Percentiles rank a stretch among this genome's conserved stretches.
Conservation (phyloP, 2,329 filamentous ascomycete species). For the Colletotrichum higginsianum region DNA sequence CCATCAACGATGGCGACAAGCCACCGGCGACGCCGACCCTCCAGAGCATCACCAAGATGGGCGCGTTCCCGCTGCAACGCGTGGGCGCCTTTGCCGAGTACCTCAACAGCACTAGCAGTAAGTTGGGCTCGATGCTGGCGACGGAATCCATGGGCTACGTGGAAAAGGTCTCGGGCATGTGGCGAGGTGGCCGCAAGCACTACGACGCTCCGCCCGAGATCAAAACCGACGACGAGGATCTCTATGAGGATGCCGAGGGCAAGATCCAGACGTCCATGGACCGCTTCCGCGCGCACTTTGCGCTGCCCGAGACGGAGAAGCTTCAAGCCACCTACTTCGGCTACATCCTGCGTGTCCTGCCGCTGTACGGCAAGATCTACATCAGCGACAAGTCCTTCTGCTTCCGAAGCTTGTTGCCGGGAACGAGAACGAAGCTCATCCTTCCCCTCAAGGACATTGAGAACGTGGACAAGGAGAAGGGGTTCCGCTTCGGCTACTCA, state of each 20-base stretch:
- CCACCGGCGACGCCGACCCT: slow-evolving; percentile 58
- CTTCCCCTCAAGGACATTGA: slow-evolving; percentile 92
- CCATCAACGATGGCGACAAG: slow-evolving; percentile 49
- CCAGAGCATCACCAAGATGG: slow-evolving; percentile 71
- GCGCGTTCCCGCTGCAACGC: slow-evolving; percentile 85
- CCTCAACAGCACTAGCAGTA: slow-evolving; percentile 82
- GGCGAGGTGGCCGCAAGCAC: slow-evolving; percentile 91
- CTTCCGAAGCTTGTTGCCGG: slow-evolving; percentile 91
- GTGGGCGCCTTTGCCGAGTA: slow-evolving; percentile 88
- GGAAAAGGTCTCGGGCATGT: slow-evolving; percentile 97
- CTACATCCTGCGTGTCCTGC: slow-evolving; percentile 90
- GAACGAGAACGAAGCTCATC: slow-evolving; percentile 92
- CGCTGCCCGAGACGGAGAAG: slow-evolving; percentile 85
- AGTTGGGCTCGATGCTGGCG: slow-evolving; percentile 86
- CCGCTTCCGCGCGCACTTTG: slow-evolving; percentile 91
- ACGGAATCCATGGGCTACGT: slow-evolving; percentile 97
- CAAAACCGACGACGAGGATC: slow-evolving; percentile 67
- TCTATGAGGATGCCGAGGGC: slow-evolving; percentile 72
- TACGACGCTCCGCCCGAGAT: slow-evolving; percentile 77
- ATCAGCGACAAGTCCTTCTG: slow-evolving; percentile 90
- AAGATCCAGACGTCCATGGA: slow-evolving; percentile 79
- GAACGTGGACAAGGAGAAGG: slow-evolving; percentile 94
- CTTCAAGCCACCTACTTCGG: slow-evolving; percentile 93
- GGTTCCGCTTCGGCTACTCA: slow-evolving; percentile 91
- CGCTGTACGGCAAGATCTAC: slow-evolving; percentile 97